phyloP scores from a whole-genome alignment of 2,329 filamentous ascomycete species.

The Tolypocladium amazonense region DNA sequence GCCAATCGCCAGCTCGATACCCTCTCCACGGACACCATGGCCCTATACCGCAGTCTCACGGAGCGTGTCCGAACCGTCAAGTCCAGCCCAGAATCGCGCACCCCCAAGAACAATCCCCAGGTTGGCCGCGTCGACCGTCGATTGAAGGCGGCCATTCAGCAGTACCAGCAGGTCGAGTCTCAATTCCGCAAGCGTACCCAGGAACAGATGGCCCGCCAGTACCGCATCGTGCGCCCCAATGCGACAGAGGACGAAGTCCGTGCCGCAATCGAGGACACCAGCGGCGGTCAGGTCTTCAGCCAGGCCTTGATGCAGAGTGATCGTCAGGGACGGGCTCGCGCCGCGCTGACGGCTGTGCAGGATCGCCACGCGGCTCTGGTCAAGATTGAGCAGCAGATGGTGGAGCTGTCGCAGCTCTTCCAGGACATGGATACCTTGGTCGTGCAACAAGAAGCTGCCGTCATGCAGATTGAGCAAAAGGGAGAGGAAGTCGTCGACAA shows the following conservation, averaged over 20 bases:
- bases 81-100: constrained; percentile 64
- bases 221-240: constrained; percentile 77
- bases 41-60: constrained; percentile 67
- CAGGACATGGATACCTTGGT: constrained; percentile 80
- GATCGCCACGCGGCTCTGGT: constrained; percentile 78
- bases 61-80: constrained; percentile 75
- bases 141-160: constrained; percentile 69
- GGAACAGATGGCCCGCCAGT: constrained; percentile 80
- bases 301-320: constrained; percentile 76
- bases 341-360: constrained; percentile 68
- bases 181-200: constrained; percentile 71
- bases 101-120: constrained; percentile 65
- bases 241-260: constrained; percentile 69
- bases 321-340: constrained; percentile 70
- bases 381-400: constrained; percentile 86
- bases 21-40: constrained; percentile 71
- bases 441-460: constrained; percentile 72
- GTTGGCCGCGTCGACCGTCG: constrained; percentile 71
- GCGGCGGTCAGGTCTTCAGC: constrained; percentile 71
- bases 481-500: constrained; percentile 78
- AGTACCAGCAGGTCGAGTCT: constrained; percentile 72
- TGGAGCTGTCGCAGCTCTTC: constrained; percentile 79
- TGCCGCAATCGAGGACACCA: constrained; percentile 63
- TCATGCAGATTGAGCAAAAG: constrained; percentile 76
- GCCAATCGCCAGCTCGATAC: constrained; percentile 60